A percentile compares a stretch with the other conserved stretches of the same genome.
Evolutionary conservation across 2,329 filamentous ascomycete species (phyloP).

Genomic region (Ophiostoma quercus): DNA sequence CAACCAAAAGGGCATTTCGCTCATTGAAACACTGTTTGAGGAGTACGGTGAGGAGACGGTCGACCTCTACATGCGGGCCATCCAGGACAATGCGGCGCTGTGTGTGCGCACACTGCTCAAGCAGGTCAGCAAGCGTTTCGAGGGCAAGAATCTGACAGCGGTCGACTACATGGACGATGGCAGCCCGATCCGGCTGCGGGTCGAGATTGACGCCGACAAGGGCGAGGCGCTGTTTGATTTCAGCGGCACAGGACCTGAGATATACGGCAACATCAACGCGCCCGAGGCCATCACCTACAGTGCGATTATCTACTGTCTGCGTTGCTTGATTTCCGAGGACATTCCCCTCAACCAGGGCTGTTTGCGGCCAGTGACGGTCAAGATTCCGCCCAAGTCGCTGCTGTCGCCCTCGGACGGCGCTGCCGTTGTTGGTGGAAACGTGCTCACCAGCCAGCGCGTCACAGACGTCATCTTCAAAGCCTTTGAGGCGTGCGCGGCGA

Average conservation of each 20-base stretch:
- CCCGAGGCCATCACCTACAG: constrained; percentile 71
- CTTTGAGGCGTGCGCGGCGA: constrained; percentile 72
- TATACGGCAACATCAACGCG: constrained; percentile 72
- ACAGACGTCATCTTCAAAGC: constrained; percentile 79
- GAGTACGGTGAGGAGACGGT: constrained; percentile 75
- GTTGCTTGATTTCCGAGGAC: constrained; percentile 72
- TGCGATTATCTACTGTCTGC: constrained; percentile 80
- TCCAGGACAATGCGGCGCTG: constrained; percentile 73
- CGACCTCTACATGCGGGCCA: constrained; percentile 76
- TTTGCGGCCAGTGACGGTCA: constrained; percentile 67
- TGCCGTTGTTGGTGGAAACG: constrained; percentile 78
- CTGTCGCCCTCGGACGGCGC: constrained; percentile 70
- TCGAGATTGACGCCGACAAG: constrained; percentile 67
- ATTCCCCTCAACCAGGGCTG: constrained; percentile 87
- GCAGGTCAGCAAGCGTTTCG: constrained; percentile 57
- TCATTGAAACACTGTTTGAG: constrained; percentile 68
- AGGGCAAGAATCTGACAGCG: constrained; percentile 65
- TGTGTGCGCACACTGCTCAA: constrained; percentile 71
- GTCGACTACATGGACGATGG: constrained; percentile 86
- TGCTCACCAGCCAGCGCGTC: constrained; percentile 72
- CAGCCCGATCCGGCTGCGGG: constrained; percentile 66
- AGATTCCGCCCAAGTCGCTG: constrained; percentile 66
- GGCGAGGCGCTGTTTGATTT: constrained; percentile 77
- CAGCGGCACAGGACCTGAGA: constrained; percentile 66
- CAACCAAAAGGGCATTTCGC: constrained; percentile 76